Base-by-base conservation (phyloP, 148 eudicot species). In the Fallopia convolvulus region DNA sequence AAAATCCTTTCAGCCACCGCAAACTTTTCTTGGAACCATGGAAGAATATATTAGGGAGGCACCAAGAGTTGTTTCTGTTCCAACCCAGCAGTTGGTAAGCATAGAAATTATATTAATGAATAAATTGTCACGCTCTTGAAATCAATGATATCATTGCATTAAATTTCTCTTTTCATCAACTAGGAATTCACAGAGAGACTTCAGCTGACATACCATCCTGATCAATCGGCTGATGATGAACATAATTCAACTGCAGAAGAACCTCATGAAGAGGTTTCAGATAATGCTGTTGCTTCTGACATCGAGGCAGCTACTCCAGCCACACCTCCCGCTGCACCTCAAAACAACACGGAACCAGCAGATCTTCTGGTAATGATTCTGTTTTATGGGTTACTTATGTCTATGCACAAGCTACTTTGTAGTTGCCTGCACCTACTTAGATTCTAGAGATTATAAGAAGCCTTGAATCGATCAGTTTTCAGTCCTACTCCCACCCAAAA, bases 111-210 rank as follows among this genome's bases (percentile, higher is more conserved):
- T 70, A 6, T 10, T 13, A 4, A 30, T 70, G 46, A 33, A 44
- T 47, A 72, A 46, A 42, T 72, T 12, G 8, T 21, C 33, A 3
- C 44, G 15, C 21, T 73, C 9, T 46, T 73, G 75, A 20, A 48
- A 46, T 17, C 12, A 73, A 73, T 36, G 55, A 9, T 40, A 8
- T 21, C 9, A 11, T 68, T 66, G 7, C 44, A 66, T 17, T 33
- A 66, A 66, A 5, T 17, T 5, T 66, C 21, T 66, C 32, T 52
- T 20, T 30, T 63, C 66, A n/a, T 65, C 55, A 82, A 86, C 75
- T 89, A 96, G 99, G 99, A 96, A 80, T 88, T 88, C 79, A 97
- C 98, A 10, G 99, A 93, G 84, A 93, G 98, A 84, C 95, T 96
- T 58, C 81, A 75, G 75, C 86, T 93, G 81, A 90, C 94, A 15